A percentile compares a stretch with the other conserved stretches of the same genome.
These are phyloP conservation scores for Dalbergia cochinchinensis DNA, from an alignment of 306 rosid genomes.

Conservation along the genomic window DNA sequence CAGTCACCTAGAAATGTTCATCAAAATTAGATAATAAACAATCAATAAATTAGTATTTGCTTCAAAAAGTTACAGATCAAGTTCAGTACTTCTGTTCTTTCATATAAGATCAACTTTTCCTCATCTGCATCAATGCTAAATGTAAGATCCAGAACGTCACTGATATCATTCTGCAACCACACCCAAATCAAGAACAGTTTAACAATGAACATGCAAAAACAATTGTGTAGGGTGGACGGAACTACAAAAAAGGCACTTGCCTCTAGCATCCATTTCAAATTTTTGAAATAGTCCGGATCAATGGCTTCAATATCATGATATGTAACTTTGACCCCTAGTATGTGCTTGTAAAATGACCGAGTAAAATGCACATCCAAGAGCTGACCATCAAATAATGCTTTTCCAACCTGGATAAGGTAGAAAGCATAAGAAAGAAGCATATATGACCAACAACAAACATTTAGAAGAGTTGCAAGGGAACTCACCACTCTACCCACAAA, in stretches of 20 bases:
- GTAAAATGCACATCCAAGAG: constrained; percentile 99
- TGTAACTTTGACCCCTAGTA: constrained; percentile 92
- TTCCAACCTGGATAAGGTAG: constrained; percentile 77
- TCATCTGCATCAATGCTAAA: constrained; percentile 99
- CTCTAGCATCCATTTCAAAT: constrained; percentile 99
- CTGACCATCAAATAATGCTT: constrained; percentile 97
- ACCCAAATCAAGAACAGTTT: constrained; percentile 34
- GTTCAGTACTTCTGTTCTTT: constrained; percentile 80
- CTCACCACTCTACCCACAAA: constrained; percentile 99
- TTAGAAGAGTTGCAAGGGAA: constrained; percentile 36
- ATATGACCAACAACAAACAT: constrained; percentile 47
- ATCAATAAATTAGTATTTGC: background rate
- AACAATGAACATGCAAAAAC: constrained; percentile 12
- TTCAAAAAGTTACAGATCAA: background rate
- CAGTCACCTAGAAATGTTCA: constrained; percentile 79
- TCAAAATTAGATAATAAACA: constrained; percentile 37
- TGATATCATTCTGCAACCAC: constrained; percentile 83
- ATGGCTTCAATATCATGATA: constrained; percentile 99
- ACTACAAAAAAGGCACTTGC: constrained; percentile 58
- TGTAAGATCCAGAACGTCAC: constrained; percentile 86
- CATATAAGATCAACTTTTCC: constrained; percentile 91
- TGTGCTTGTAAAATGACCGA: constrained; percentile 99
- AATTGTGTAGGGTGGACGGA: constrained; percentile 28
- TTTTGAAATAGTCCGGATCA: constrained; percentile 92
- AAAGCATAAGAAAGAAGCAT: constrained; percentile 43